Evolutionary conservation across 2,329 filamentous ascomycete species (phyloP).

Genomic region (Rhynchosporium secalis): DNA sequence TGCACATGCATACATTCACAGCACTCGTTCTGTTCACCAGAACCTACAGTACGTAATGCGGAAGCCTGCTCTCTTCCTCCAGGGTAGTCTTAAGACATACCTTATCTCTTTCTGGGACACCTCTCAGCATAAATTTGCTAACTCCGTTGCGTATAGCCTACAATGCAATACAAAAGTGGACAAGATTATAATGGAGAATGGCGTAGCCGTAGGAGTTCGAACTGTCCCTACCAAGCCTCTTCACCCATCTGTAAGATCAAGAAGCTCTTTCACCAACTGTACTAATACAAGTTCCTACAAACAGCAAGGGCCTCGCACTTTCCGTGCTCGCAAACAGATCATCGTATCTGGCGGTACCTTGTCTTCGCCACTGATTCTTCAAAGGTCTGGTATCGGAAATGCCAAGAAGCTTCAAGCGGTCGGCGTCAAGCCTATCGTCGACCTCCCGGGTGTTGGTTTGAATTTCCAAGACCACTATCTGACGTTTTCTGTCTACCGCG

Average conservation of each 20-base stretch:
- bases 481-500: constrained; percentile 50
- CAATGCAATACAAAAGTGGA: constrained; percentile 58
- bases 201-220: constrained; percentile 68
- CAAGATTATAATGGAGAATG: constrained; percentile 55
- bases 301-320: constrained; percentile 38
- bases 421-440: constrained; percentile 48
- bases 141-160: constrained; percentile 38
- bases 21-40: constrained; percentile 64
- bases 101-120: too few species aligned
- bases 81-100: too few species aligned
- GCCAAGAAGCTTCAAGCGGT: constrained; percentile 49
- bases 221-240: constrained; percentile 72
- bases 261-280: constrained; percentile 10
- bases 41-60: constrained; percentile 50
- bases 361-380: constrained; percentile 50
- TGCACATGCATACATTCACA: constrained; percentile 76
- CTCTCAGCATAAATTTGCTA: too few species aligned
- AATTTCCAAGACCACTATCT: constrained; percentile 60
- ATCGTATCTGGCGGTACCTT: constrained; percentile 45
- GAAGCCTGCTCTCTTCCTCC: too few species aligned
- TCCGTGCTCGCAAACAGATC: constrained; percentile 46
- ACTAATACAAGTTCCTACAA: constrained; percentile 32
- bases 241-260: constrained; percentile 46
- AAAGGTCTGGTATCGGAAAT: constrained; percentile 61
- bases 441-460: constrained; percentile 54